Evolutionary conservation across 495 filamentous ascomycete species (phyloP).

Genomic region (Neurospora sp.): DNA sequence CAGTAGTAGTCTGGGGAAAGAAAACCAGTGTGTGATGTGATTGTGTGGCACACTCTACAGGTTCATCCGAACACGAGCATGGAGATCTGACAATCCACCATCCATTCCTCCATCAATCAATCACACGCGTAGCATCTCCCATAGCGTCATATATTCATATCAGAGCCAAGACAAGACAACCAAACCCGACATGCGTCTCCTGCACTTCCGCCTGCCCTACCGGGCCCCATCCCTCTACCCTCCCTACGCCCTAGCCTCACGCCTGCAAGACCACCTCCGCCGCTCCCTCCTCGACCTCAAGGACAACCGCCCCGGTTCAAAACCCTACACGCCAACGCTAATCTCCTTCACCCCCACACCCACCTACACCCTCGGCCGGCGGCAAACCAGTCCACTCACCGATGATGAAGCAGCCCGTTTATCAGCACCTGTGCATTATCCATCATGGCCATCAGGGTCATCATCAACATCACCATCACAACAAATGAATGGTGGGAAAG

Average conservation of each 20-base stretch:
- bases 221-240: constrained; percentile 18
- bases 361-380: constrained; percentile 83
- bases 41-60: not conserved
- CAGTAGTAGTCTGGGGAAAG: not conserved
- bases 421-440: constrained; percentile 28
- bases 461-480: not conserved
- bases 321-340: constrained; percentile 46
- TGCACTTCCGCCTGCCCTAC: constrained; percentile 59
- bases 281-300: constrained; percentile 24
- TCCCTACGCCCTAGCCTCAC: constrained; percentile 29
- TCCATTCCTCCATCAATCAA: not conserved
- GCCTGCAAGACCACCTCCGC: constrained; percentile 31
- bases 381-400: constrained; percentile 56
- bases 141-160: not conserved
- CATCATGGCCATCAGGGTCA: not conserved
- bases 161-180: too few species aligned
- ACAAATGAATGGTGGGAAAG: not conserved
- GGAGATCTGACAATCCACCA: not conserved
- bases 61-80: not conserved
- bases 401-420: constrained; percentile 28
- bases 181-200: constrained; percentile 35
- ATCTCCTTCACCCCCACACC: constrained; percentile 77
- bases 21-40: not conserved
- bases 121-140: not conserved
- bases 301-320: constrained; percentile 13